These are phyloP conservation scores for Serendipita sp. DNA, from an alignment of 768 basidiomycete genomes.

Conservation along the genomic window DNA sequence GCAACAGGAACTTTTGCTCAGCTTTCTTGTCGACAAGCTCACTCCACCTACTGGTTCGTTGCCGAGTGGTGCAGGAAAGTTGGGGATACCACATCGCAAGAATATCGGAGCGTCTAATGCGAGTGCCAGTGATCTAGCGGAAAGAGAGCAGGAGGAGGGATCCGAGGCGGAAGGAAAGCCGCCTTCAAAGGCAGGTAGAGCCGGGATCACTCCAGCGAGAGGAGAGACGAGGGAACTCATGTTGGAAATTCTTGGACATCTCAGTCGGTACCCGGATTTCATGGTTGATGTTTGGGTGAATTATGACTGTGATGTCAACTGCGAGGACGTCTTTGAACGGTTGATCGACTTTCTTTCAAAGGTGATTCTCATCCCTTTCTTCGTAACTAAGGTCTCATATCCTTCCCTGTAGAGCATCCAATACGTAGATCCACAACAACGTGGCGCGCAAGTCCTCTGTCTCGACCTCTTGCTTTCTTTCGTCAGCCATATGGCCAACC, in stretches of 20 bases:
- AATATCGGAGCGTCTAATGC: slow-evolving; percentile 30
- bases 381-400: background rate
- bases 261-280: slow-evolving; percentile 71
- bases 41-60: slow-evolving; percentile 30
- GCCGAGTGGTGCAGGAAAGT: background rate
- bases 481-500: slow-evolving; percentile 71
- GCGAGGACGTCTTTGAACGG: slow-evolving; percentile 88
- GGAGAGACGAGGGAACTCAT: slow-evolving; percentile 81
- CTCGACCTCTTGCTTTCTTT: slow-evolving; percentile 76
- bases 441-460: slow-evolving; percentile 71
- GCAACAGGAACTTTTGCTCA: slow-evolving; percentile 87
- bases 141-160: slow-evolving; percentile 28
- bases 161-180: slow-evolving; percentile 26
- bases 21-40: slow-evolving; percentile 84
- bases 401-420: slow-evolving; percentile 45
- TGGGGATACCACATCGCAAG: slow-evolving; percentile 5
- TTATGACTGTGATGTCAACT: slow-evolving; percentile 93
- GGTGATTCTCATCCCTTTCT: slow-evolving; percentile 26
- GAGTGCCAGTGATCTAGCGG: slow-evolving; percentile 24
- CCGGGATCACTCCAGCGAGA: slow-evolving; percentile 56
- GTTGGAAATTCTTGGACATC: slow-evolving; percentile 68
- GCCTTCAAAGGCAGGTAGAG: slow-evolving; percentile 23
- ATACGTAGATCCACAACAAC: slow-evolving; percentile 41
- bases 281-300: slow-evolving; percentile 93
- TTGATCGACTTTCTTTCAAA: slow-evolving; percentile 77